Evolutionary conservation across 2,329 filamentous ascomycete species (phyloP), one percentile per base, ranked within the genome.

Genomic region (Fusarium transvaalense): DNA sequence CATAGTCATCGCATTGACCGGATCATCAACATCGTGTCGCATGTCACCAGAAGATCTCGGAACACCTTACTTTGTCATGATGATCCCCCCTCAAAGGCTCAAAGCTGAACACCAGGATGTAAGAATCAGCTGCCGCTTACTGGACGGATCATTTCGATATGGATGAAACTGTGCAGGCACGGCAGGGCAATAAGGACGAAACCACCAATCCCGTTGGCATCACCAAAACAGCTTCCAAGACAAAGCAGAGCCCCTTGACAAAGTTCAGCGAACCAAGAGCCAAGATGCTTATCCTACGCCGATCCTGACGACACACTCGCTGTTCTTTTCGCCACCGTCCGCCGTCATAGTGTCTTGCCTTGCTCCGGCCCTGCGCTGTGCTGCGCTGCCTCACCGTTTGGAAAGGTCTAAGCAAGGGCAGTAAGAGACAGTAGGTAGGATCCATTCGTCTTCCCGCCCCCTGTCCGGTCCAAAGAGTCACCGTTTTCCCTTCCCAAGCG

Each of bases 261-360:
- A 29, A 21, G 14, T 21, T n/a, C 14, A 55, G 23, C 52, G 52
- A 47, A 46, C 31, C 50, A 55, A 46, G 29, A 42, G 23, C 23
- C 41, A 29, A 31, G 27, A 15, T 29, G 52, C 52, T 48, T 47
- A 17, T 14, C 35, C 31, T 23, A 21, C 13, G 52, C 52, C 25
- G 52, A 55, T 55, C 52, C 52, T 55, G 52, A 55, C 52, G 52
- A 55, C 52, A 48, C 45, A 53, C 19, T 43, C 17, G 23, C 19
- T 38, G n/a, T 23, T 39, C 25, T 34, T 51, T 51, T 64, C 61
- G 53, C 53, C 62, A 65, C 62, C 38, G 35, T 42, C 25, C 63
- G 50, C 25, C 63, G 55, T 56, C 63, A 64, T 64, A 51, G 47
- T 55, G 60, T 59, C 61, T 64, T 39, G 32, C 58, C 51, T 37